Evolutionary conservation across 225 moss, liverwort and hornwort species (phyloP), one percentile per base, ranked within the genome.

Genomic region (Asterella californica): DNA sequence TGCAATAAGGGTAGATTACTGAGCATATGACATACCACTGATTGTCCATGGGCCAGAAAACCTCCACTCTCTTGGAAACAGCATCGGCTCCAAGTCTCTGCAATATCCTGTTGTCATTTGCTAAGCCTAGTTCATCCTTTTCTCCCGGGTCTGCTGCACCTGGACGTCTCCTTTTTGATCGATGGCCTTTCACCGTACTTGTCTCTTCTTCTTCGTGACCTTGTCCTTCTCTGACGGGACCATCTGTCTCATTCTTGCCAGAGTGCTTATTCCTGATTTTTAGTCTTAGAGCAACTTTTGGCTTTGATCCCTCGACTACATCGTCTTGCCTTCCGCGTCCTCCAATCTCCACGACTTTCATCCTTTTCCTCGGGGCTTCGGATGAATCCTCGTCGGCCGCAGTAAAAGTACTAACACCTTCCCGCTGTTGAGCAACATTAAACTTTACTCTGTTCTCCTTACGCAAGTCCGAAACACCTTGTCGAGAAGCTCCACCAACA

Each of bases 41-140:
- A 59, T 90, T 84, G 79, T 90, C 89, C 45, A 90, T 90, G 18
- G 89, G 89, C 89, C 89, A 90, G 75, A 87, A 90, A 70, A 90
- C 84, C 74, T 90, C 89, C 75, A 90, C 87, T 57, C 89, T 83
- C 82, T 90, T 90, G 49, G 87, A 74, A 76, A 90, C 79, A 36
- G 89, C 89, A 84, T 90, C 89, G 24, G 84, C 57, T 29, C 87
- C 89, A 74, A 90, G 83, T 65, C 87, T 83, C 61, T 87, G 89
- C 73, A 90, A 63, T 64, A 90, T 90, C 85, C 89, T 87, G 80
- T 82, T 90, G 66, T 90, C 89, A 70, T 87, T 85, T 52, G 80
- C 85, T 54, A 70, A 66, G 64, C 62, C 63, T 77, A 62, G 24
- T 61, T 83, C 80, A 60, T 87, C 87, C 52, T 55, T 78, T 38